Percentiles rank a stretch among this genome's conserved stretches.
Conservation (phyloP, 495 filamentous ascomycete species). For the Penicillium mononematosum region DNA sequence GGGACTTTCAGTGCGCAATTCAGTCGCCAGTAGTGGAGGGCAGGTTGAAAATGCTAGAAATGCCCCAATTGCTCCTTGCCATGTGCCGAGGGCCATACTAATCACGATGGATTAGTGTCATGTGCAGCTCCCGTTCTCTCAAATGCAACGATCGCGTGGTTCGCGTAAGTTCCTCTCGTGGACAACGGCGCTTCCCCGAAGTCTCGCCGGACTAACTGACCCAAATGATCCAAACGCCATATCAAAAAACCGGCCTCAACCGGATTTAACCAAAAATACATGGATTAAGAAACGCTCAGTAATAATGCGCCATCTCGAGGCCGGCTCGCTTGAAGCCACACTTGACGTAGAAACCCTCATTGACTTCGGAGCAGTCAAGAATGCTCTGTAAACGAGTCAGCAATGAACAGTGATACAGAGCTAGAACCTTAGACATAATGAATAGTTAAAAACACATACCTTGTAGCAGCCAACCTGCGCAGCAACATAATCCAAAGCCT, state of each 20-base stretch:
- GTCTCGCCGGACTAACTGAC: slow-evolving; percentile 11
- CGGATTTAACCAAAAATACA: slow-evolving; percentile 3
- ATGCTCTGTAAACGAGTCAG: slow-evolving; percentile 51
- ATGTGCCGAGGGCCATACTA: neutral
- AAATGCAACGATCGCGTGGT: slow-evolving; percentile 3
- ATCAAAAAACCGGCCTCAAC: slow-evolving; percentile 1
- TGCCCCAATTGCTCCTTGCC: neutral
- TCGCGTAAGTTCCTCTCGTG: neutral
- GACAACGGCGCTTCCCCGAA: slow-evolving; percentile 12
- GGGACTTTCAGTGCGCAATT: neutral
- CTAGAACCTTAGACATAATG: slow-evolving; percentile 2
- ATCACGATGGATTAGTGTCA: neutral
- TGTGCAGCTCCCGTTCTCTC: neutral
- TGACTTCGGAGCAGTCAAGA: slow-evolving; percentile 75
- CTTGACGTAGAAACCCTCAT: slow-evolving; percentile 98
- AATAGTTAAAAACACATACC: slow-evolving; percentile 49
- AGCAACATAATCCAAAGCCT: slow-evolving; percentile 87
- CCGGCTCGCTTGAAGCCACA: slow-evolving; percentile 94
- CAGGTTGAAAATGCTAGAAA: neutral
- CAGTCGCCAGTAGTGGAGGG: neutral
- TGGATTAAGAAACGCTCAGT: slow-evolving; percentile 44
- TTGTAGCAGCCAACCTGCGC: slow-evolving; percentile 89
- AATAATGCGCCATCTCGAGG: slow-evolving; percentile 96
- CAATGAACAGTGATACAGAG: neutral
- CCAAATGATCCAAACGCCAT: slow-evolving; percentile 21